A percentile compares a stretch with the other conserved stretches of the same genome.
Conservation (phyloP, 2,329 filamentous ascomycete species). For the Diaporthe destruens region DNA sequence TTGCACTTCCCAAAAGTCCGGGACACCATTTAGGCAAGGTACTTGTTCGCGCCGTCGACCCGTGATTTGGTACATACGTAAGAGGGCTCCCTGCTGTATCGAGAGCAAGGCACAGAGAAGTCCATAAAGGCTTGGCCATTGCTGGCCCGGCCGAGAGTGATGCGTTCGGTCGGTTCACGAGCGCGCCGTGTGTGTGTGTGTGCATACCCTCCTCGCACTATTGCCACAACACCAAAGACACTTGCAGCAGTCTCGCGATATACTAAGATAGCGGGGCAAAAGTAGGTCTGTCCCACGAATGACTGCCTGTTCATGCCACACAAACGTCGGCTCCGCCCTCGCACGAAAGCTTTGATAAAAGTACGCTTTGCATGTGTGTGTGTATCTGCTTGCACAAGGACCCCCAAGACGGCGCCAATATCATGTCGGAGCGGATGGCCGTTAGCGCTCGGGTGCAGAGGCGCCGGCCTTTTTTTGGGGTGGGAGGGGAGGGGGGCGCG, state of each 20-base stretch:
- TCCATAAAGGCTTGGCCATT: not conserved
- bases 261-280: not conserved
- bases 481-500: too few species aligned
- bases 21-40: not conserved
- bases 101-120: not conserved
- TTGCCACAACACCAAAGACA: not conserved
- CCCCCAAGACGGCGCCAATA: not conserved
- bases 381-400: not conserved
- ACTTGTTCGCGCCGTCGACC: not conserved
- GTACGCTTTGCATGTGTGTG: not conserved
- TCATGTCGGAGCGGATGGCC: constrained; percentile 7
- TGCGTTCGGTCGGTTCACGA: not conserved
- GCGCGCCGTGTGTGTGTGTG: not conserved
- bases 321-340: not conserved
- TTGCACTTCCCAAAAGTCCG: not conserved
- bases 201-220: not conserved
- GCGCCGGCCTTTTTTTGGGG: not conserved
- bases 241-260: too few species aligned
- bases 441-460: constrained; percentile 28
- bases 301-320: not conserved
- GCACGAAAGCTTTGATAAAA: not conserved
- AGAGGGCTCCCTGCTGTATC: not conserved
- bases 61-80: not conserved
- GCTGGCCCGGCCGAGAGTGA: too few species aligned
- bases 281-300: not conserved